Percentiles rank a stretch among this genome's conserved stretches.
Evolutionary conservation across 179 eudicot genomes (phyloP).

Genomic region (Amaranthus tricolor): DNA sequence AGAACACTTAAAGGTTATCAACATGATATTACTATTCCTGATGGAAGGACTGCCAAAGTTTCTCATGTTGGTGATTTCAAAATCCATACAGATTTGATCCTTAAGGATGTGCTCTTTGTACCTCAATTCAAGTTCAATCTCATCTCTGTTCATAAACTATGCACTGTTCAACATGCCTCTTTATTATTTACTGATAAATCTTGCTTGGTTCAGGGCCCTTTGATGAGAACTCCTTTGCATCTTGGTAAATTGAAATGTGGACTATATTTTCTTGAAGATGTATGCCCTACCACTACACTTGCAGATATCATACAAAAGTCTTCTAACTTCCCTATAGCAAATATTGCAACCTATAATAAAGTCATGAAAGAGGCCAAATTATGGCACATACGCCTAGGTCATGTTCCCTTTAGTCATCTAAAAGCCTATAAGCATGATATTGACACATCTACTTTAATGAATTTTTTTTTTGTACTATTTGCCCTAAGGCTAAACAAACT

Average conservation of each 20-base stretch:
- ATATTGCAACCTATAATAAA: neutral
- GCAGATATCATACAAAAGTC: neutral
- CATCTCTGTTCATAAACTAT: neutral
- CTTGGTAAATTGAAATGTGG: too few relatives aligned
- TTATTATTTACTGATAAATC: too few relatives aligned
- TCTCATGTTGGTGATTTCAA: too few relatives aligned
- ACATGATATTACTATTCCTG: too few relatives aligned
- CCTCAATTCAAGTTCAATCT: neutral
- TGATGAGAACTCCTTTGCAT: too few relatives aligned
- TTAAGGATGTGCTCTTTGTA: neutral
- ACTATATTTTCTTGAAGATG: neutral
- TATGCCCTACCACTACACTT: neutral
- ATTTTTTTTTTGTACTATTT: neutral
- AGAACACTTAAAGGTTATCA: too few relatives aligned
- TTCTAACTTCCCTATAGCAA: neutral
- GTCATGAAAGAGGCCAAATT: neutral
- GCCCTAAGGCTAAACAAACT: neutral
- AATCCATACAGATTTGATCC: too few relatives aligned
- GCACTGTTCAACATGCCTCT: neutral
- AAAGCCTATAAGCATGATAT: too few relatives aligned
- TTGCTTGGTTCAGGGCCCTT: too few relatives aligned
- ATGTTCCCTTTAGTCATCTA: neutral
- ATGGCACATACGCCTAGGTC: neutral
- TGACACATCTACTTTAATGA: neutral
- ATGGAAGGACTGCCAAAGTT: too few relatives aligned